A percentile compares a stretch with the other conserved stretches of the same genome.
These are phyloP conservation scores for Pisolithus orientalis DNA, from an alignment of 768 basidiomycete species.

Conservation along the genomic window DNA sequence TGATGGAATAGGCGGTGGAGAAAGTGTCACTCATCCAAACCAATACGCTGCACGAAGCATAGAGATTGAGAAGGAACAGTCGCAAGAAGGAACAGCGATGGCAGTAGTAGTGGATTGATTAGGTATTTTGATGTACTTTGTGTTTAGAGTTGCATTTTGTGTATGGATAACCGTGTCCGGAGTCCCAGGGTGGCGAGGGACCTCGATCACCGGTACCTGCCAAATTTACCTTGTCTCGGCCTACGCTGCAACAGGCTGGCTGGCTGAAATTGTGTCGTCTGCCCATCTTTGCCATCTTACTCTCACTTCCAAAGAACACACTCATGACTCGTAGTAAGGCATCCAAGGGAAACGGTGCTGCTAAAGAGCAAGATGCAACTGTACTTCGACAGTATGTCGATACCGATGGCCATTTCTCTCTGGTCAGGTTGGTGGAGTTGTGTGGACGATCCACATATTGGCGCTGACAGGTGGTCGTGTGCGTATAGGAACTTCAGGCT, in stretches of 20 bases:
- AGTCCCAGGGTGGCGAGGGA: conserved; percentile 10
- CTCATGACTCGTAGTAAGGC: conserved; percentile 27
- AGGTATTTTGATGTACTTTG: not conserved
- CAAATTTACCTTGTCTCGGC: conserved; percentile 3
- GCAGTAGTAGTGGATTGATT: conserved; percentile 35
- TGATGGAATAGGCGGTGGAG: conserved; percentile 79
- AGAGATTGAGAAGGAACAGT: conserved; percentile 46
- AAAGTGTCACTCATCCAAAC: conserved; percentile 92
- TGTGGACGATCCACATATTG: not conserved
- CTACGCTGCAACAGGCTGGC: not conserved
- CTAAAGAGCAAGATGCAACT: conserved; percentile 3
- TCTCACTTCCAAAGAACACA: not conserved
- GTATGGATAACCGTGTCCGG: not conserved
- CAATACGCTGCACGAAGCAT: conserved; percentile 75
- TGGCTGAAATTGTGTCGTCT: conserved; percentile 23
- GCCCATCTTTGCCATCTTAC: conserved; percentile 5
- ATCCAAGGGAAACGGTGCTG: conserved; percentile 15
- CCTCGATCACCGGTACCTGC: conserved; percentile 7
- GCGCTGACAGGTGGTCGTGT: not conserved
- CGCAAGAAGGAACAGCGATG: conserved; percentile 40
- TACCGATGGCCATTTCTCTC: conserved; percentile 92
- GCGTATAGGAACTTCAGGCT: conserved; percentile 85
- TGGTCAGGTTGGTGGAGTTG: conserved; percentile 67
- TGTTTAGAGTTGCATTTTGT: no score
- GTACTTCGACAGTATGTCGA: conserved; percentile 77